Evolutionary conservation across 225 moss, liverwort and hornwort species (phyloP).

Genomic region (Pseudisothecium myosuroides): DNA sequence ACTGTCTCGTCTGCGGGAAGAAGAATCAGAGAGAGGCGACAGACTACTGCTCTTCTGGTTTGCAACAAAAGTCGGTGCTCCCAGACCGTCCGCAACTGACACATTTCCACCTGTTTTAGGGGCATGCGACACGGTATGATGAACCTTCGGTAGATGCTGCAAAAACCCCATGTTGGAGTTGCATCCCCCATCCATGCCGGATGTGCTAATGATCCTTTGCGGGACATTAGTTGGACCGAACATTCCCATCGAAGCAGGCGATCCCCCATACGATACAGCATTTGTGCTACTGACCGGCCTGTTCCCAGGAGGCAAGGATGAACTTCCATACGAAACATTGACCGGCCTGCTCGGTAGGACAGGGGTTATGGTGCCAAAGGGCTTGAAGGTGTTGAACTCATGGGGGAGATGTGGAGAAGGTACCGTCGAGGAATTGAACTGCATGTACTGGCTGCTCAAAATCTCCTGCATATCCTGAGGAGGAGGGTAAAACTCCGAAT

Average conservation of each 20-base stretch:
- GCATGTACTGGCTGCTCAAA: neutral
- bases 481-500: neutral
- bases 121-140: neutral
- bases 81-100: neutral
- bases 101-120: neutral
- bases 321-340: neutral
- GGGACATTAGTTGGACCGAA: neutral
- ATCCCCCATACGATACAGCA: neutral
- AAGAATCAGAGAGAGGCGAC: constrained; percentile 4
- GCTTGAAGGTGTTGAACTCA: neutral
- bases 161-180: constrained; percentile 1
- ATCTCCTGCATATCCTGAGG: constrained; percentile 20
- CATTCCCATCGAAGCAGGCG: constrained; percentile 14
- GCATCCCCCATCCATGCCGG: constrained; percentile 7
- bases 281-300: neutral
- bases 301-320: neutral
- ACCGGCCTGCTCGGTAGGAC: neutral
- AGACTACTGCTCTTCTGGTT: neutral
- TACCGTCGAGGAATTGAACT: neutral
- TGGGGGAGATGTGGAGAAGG: neutral
- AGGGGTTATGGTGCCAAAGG: constrained; percentile 5
- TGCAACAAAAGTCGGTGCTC: neutral
- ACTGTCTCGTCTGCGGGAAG: constrained; percentile 3
- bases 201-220: constrained; percentile 1
- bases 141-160: constrained; percentile 10